These are phyloP conservation scores for Lagenidium giganteum DNA, from an alignment of 352 stramenopile genomes.

Conservation along the genomic window DNA sequence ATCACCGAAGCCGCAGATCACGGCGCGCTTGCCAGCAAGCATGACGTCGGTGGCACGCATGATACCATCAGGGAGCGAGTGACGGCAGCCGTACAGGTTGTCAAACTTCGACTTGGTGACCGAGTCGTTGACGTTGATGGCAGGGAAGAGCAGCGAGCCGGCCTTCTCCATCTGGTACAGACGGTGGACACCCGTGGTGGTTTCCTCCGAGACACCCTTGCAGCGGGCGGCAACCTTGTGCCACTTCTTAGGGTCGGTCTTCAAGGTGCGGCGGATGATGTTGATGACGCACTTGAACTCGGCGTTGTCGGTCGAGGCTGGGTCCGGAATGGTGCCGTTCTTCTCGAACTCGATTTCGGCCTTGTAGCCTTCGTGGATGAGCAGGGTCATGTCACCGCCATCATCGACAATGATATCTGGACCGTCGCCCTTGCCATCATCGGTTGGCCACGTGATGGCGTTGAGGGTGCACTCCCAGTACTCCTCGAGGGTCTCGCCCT, in stretches of 20 bases:
- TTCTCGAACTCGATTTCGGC: conserved; percentile 94
- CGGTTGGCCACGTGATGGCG: conserved; percentile 94
- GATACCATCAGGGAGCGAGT: conserved; percentile 98
- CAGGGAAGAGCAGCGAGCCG: conserved; percentile 94
- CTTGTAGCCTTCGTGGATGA: conserved; percentile 99
- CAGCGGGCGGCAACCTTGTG: conserved; percentile 94
- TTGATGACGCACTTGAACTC: conserved; percentile 99
- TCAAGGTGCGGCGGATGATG: conserved; percentile 94
- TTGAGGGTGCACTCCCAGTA: conserved; percentile 99
- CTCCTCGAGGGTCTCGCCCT: conserved; percentile 97
- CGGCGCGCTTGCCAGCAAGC: conserved; percentile 96
- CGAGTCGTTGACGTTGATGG: conserved; percentile 99
- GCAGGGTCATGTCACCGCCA: conserved; percentile 98
- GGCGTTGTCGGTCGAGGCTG: conserved; percentile 93
- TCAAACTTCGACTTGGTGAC: conserved; percentile 99
- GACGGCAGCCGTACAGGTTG: conserved; percentile 99
- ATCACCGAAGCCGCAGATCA: conserved; percentile 98
- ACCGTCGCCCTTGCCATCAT: conserved; percentile 96
- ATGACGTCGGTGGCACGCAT: conserved; percentile 99
- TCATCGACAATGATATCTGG: conserved; percentile 99
- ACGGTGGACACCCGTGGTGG: conserved; percentile 97
- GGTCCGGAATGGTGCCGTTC: conserved; percentile 92
- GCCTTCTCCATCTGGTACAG: conserved; percentile 99
- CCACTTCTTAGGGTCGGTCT: conserved; percentile 95
- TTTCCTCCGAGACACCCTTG: conserved; percentile 98